Conservation (phyloP, 352 stramenopile genomes). For the Pythium rishiriense region DNA sequence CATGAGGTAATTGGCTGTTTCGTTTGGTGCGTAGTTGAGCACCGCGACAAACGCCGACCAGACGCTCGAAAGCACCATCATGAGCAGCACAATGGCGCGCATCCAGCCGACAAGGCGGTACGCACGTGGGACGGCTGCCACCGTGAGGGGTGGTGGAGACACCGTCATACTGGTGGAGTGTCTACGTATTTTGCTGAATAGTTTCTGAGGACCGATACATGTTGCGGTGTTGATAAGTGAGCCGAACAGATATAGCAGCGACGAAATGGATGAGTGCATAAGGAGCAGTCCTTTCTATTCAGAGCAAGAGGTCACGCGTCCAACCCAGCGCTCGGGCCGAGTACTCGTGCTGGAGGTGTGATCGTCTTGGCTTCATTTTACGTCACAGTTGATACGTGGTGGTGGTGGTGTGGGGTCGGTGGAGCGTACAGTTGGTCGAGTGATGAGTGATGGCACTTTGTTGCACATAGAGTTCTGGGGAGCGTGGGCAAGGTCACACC, state of each 20-base stretch:
- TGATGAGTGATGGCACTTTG: background rate
- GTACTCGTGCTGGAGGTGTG: background rate
- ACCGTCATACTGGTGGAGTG: background rate
- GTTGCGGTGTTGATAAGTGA: no score
- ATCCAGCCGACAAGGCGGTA: background rate
- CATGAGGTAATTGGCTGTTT: slow-evolving; percentile 47
- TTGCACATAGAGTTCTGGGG: background rate
- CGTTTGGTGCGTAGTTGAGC: slow-evolving; percentile 42
- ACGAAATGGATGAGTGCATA: no score
- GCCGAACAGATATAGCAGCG: no score
- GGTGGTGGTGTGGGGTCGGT: background rate
- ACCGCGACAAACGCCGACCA: slow-evolving; percentile 43
- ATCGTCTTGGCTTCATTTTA: background rate
- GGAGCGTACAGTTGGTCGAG: no score
- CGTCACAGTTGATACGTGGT: background rate
- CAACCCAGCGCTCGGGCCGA: background rate
- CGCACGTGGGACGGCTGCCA: background rate
- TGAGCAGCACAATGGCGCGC: background rate
- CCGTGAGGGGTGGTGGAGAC: background rate
- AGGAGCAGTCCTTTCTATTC: background rate
- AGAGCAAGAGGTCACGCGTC: background rate
- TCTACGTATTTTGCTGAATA: no score
- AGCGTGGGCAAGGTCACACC: background rate
- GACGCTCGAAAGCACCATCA: background rate
- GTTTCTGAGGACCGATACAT: no score